These are phyloP conservation scores for Monosiga brevicollis DNA, from an alignment of 78 protist genomes.

Conservation along the genomic window DNA sequence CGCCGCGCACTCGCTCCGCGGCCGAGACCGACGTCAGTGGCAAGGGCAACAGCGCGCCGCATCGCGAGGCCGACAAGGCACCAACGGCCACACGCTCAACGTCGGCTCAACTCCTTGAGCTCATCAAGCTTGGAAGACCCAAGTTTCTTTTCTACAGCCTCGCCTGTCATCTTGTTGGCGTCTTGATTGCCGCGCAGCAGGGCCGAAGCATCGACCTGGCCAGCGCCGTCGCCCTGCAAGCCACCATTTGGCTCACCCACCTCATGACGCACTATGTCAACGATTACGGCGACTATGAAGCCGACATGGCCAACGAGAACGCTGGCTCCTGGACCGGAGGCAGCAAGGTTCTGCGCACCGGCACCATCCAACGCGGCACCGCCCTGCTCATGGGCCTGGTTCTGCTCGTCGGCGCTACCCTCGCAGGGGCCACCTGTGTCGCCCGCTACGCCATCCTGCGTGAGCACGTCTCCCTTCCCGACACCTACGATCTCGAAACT, in stretches of 20 bases:
- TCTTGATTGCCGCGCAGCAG: neutral
- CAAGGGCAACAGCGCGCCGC: too few relatives aligned
- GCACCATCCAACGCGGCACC: neutral
- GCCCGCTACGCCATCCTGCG: neutral
- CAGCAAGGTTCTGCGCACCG: slow-evolving; percentile 1
- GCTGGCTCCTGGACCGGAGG: slow-evolving; percentile 20
- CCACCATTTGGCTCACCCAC: slow-evolving; percentile 1
- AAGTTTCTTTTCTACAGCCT: neutral
- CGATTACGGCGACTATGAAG: slow-evolving; percentile 15
- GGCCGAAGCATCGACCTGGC: neutral
- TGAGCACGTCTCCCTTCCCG: neutral
- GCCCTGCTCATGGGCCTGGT: neutral
- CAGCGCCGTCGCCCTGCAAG: neutral
- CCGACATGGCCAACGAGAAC: neutral
- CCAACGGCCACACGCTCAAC: too few relatives aligned
- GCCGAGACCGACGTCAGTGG: too few relatives aligned
- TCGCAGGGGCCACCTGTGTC: neutral
- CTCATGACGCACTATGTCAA: slow-evolving; percentile 8
- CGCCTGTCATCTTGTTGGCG: neutral
- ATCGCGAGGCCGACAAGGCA: too few relatives aligned
- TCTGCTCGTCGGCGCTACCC: neutral
- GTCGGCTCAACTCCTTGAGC: too few relatives aligned
- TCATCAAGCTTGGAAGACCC: too few relatives aligned
- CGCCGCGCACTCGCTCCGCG: too few relatives aligned
- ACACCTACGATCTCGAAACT: neutral